Base-by-base conservation (phyloP, 1,139 yeast species). In the Candida sp. region DNA sequence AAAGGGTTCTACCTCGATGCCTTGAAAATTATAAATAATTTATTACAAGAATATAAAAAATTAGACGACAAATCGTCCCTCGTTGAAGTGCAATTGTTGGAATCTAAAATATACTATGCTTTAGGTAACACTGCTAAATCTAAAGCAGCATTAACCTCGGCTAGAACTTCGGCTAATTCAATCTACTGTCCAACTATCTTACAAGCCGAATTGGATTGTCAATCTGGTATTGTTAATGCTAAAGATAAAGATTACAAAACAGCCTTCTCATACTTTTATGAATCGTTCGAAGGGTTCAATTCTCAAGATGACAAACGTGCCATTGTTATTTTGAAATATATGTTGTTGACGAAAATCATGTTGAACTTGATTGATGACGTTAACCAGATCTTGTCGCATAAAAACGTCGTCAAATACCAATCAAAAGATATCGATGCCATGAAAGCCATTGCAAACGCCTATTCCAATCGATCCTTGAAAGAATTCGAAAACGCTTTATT, bases 221-320 rank as follows among this genome's bases (percentile, higher is more conserved):
- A 91, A 83, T 84, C 95, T 62, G 99, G 99, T 52, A 84, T 93
- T 45, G 77, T 95, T 52, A 96, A 93, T 66, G 96, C 98, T 30
- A 98, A 95, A 65, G 99, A 95, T 57, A 87, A 87, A 62, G 99
- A 95, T 65, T 95, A 88, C 70, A 87, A 89, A 61, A 95, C 99
- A 5, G 97, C 98, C 7, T 95, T 81, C 59, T 90, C 98, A 5
- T 93, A 93, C 66, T 93, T 93, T 57, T 91, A 82, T 61, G 99
- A 93, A 67, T 85, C 97, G 29, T 90, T 93, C 58, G 99, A 93
- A 65, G 95, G 95, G 32, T 93, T 79, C 66, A 76, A 76, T 54
- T 67, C 77, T 30, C 79, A 74, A 49, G 83, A 81, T 43, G 87
- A 85, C 52, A 72, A 76, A 7, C 79, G 81, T 50, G 85, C 96